Conservation (phyloP, 2,329 filamentous ascomycete species). For the Sporothrix euskadiensis region DNA sequence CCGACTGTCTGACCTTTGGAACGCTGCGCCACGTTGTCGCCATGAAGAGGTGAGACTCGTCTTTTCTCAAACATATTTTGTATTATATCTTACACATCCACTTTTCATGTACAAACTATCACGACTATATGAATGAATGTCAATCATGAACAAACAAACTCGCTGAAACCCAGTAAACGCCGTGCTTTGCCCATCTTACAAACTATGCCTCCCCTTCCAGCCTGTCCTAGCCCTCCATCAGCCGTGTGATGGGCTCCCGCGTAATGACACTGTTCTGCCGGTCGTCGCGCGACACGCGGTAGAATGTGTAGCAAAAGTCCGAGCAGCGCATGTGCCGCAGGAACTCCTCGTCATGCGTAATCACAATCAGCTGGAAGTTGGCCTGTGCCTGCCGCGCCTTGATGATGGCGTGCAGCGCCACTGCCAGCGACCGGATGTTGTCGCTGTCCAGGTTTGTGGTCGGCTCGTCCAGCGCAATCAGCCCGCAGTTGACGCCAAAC, state of each 20-base stretch:
- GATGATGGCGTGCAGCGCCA: conserved; percentile 85
- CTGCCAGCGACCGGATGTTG: conserved; percentile 87
- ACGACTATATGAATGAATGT: conserved; percentile 8
- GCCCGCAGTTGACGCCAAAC: conserved; percentile 91
- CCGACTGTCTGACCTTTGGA: conserved; percentile 86
- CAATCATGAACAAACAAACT: not conserved
- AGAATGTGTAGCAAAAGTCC: conserved; percentile 92
- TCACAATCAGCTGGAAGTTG: conserved; percentile 98
- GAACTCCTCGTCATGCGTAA: conserved; percentile 98
- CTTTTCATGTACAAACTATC: conserved; percentile 1
- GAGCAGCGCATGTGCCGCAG: conserved; percentile 88
- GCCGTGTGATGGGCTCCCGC: conserved; percentile 60
- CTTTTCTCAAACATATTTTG: not conserved
- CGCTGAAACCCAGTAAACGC: not conserved
- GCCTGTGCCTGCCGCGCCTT: conserved; percentile 76
- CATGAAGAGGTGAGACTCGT: conserved; percentile 24
- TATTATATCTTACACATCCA: conserved; percentile 18
- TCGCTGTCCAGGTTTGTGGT: conserved; percentile 95
- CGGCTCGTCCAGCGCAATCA: conserved; percentile 91
- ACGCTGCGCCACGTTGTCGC: conserved; percentile 69
- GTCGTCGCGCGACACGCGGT: conserved; percentile 77
- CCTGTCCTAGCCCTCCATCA: conserved; percentile 40
- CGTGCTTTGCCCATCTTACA: not conserved
- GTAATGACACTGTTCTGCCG: conserved; percentile 87
- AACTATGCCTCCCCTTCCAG: not conserved